phyloP scores from a whole-genome alignment of 148 eudicot genomes.

The Fagopyrum esculentum region DNA sequence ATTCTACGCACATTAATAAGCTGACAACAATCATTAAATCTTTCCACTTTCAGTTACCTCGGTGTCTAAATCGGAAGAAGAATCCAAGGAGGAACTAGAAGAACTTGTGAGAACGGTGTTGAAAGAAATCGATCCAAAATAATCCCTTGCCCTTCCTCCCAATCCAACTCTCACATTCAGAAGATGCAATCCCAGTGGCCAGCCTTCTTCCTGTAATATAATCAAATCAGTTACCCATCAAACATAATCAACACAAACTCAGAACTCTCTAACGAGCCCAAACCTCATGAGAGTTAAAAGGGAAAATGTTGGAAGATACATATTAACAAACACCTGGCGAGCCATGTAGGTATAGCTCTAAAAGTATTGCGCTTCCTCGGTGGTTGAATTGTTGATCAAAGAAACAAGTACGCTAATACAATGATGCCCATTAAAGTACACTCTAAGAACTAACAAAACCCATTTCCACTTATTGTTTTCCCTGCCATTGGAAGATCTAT shows the following conservation, averaged over 20 bases:
- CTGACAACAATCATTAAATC: background rate
- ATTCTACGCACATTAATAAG: background rate
- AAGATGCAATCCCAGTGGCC: conserved; percentile 74
- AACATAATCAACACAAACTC: background rate
- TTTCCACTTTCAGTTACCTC: conserved; percentile 33
- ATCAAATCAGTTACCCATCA: background rate
- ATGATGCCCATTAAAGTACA: background rate
- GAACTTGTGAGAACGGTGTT: conserved; percentile 52
- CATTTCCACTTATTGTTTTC: background rate
- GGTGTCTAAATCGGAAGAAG: conserved; percentile 77
- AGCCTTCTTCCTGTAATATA: conserved; percentile 56
- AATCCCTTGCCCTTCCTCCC: conserved; percentile 32
- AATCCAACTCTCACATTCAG: conserved; percentile 58
- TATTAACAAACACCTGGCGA: conserved; percentile 7
- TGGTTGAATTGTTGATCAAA: background rate
- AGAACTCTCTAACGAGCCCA: background rate
- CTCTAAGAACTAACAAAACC: background rate
- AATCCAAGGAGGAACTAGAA: conserved; percentile 53
- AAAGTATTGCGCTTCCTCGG: background rate
- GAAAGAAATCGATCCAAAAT: conserved; percentile 62
- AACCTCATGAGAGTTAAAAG: background rate
- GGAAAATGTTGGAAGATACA: conserved; percentile 9
- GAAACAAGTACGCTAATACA: background rate
- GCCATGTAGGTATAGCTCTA: background rate
- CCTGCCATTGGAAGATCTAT: background rate